Evolutionary conservation across 345 rosid genomes (phyloP), one percentile per base, ranked within the genome.

Genomic region (Alliaria petiolata): DNA sequence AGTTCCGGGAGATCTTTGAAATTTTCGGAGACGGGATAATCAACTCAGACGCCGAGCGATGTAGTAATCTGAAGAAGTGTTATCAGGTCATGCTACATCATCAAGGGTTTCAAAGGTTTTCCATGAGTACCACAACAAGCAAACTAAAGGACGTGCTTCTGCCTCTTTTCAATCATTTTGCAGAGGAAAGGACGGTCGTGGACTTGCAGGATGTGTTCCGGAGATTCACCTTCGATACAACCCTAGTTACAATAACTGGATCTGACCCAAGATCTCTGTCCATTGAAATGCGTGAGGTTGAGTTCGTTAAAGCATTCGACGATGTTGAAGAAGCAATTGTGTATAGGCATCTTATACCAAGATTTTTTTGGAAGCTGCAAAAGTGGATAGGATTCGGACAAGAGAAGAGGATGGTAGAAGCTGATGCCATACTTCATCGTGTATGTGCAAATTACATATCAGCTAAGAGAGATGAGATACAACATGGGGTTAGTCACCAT

Each of bases 211-310:
- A 79, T 63, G 28, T 83, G 67, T 70, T 83, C 35, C 72, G 76
- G 28, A 71, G 85, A 60, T 76, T 80, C 30, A 74, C 73, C 16
- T 81, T 83, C 10, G 89, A 85, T 45, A 76, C 71, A 17, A 72
- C 79, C 2, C 58, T 81, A 43, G 50, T 62, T 7, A 56, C 68
- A 11, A 61, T 81, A 1, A 78, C 79, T 8, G 79, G 84, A 1
- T 70, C 71, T 5, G 89, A 83, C 63, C 86, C 82, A 12, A 69
- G 36, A 7, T 74, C 52, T 51, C 52, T 83, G 17, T 79, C 77
- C 4, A 44, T 75, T 5, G 67, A 80, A 19, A 53, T 83, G 10
- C 82, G 81, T 0, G 53, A 78, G 16, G 51, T 47, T 14, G 33
- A 40, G 16, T 76, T 81, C 19, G 9, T 55, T 1, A 34, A 62